Evolutionary conservation across 2,329 filamentous ascomycete genomes (phyloP), one percentile per base, ranked within the genome.

Genomic region (Arthroderma sp.): DNA sequence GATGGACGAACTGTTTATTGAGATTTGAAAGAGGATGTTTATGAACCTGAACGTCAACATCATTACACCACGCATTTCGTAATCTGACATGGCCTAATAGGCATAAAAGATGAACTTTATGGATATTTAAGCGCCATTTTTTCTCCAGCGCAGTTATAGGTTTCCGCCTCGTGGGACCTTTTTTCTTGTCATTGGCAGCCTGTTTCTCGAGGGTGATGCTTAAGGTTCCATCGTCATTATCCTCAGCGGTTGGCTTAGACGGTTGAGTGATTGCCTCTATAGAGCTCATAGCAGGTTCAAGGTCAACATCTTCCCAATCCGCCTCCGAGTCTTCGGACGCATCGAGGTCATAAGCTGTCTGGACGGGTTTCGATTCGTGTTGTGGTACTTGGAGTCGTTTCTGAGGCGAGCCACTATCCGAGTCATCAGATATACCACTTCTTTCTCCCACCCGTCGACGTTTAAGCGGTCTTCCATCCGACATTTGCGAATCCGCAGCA

Each of bases 1-100:
- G 15, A 22, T 22, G 15, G 3, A 22, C 15, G 15, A 22, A 38
- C 9, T 47, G 36, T 7, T 55, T 48, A 34, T 44, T 46, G 34
- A 31, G 30, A 33, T 58, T 33, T 48, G 50, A 40, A 43, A 43
- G 1, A 11, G 6, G 39, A 43, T 8, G 15, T 44, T 31, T 34
- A 50, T 57, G 43, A 51, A 69, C 72, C 58, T 94, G 86, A 6
- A 84, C 75, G 46, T 73, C 65, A 9, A 67, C 55, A 57, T 89
- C 82, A 56, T 94, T 94, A 65, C 88, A 95, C 86, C 89, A 95
- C 44, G 75, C 69, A 58, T 96, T 98, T 45, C 88, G 78, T 46
- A 78, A 70, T 52, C 83, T 75, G 10, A 81, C 74, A 61, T 96
- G 86, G 6, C 79, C 77, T 10, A 98, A 64, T 1, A 98, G 71